Percentiles rank a stretch among this genome's conserved stretches.
Evolutionary conservation across 192 early-diverging fungal species (phyloP).

Genomic region (Coemansia sp.): DNA sequence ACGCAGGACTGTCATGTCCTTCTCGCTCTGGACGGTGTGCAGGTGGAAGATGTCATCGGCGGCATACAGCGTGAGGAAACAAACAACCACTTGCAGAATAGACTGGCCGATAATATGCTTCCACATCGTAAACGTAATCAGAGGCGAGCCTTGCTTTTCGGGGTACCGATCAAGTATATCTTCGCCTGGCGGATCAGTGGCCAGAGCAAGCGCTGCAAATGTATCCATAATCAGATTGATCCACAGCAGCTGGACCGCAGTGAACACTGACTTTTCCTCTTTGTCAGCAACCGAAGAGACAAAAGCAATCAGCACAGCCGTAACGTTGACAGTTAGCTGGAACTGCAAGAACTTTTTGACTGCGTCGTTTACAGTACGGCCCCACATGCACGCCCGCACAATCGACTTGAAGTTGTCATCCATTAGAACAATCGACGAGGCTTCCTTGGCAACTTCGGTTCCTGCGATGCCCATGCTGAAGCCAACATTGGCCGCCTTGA

Average conservation of each 20-base stretch:
- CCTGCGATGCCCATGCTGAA: conserved; percentile 99
- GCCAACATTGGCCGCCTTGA: conserved; percentile 94
- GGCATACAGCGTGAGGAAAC: conserved; percentile 71
- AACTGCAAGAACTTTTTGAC: conserved; percentile 99
- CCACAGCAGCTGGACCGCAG: conserved; percentile 96
- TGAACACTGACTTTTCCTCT: conserved; percentile 79
- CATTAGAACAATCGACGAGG: conserved; percentile 95
- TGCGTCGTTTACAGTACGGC: conserved; percentile 90
- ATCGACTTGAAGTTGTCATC: conserved; percentile 99
- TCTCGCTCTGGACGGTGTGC: conserved; percentile 41
- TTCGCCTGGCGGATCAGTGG: conserved; percentile 87
- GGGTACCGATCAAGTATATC: conserved; percentile 88
- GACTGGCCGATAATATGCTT: conserved; percentile 93
- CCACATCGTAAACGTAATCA: conserved; percentile 93
- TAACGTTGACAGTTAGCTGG: conserved; percentile 97
- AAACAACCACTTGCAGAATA: conserved; percentile 83
- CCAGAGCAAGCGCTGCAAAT: conserved; percentile 93
- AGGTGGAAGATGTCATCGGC: conserved; percentile 65
- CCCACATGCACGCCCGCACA: conserved; percentile 98
- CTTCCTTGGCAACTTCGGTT: conserved; percentile 99
- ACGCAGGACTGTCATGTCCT: conserved; percentile 59
- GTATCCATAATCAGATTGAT: conserved; percentile 99
- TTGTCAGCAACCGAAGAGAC: conserved; percentile 67
- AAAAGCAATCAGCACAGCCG: conserved; percentile 79
- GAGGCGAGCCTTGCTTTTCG: conserved; percentile 72